phyloP scores from a whole-genome alignment of 345 rosid genomes.

The Pugionium dolabratum region DNA sequence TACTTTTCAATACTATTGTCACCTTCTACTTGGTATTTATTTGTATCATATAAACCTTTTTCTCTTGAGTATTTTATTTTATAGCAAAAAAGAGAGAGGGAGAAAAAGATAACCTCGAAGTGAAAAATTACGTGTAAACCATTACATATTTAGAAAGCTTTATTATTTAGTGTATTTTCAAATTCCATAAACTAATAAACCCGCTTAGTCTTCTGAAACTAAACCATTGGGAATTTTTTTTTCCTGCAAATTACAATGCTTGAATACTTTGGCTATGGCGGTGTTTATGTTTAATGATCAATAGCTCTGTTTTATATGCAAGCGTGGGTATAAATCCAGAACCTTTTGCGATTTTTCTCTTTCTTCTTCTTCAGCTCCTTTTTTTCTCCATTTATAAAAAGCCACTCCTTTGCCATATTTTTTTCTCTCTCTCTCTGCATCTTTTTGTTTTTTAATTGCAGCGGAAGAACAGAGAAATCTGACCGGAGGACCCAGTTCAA shows the following conservation, averaged over 20 bases:
- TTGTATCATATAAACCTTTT: too few relatives aligned
- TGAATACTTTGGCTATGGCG: conserved; percentile 68
- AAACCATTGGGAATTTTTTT: not conserved
- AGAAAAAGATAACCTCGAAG: too few relatives aligned
- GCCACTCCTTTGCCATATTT: conserved; percentile 40
- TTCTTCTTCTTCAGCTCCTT: conserved; percentile 43
- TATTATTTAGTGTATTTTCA: too few relatives aligned
- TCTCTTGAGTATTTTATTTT: too few relatives aligned
- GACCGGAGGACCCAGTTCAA: conserved; percentile 44
- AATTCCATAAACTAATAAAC: too few relatives aligned
- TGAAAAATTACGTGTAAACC: too few relatives aligned
- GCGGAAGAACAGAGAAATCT: conserved; percentile 42
- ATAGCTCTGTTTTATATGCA: conserved; percentile 86
- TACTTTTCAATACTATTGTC: too few relatives aligned
- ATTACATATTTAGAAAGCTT: too few relatives aligned
- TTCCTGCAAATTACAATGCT: conserved; percentile 32
- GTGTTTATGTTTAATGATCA: conserved; percentile 88
- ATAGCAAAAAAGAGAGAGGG: too few relatives aligned
- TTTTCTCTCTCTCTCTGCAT: not conserved
- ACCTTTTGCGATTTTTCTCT: conserved; percentile 41
- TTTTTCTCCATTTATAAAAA: conserved; percentile 33
- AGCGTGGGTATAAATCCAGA: conserved; percentile 95
- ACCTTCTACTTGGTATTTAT: too few relatives aligned
- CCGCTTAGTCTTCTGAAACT: not conserved
- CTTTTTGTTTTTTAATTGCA: not conserved